Evolutionary conservation across 352 stramenopile species (phyloP).

Genomic region (Globisporangium paroecandrum): DNA sequence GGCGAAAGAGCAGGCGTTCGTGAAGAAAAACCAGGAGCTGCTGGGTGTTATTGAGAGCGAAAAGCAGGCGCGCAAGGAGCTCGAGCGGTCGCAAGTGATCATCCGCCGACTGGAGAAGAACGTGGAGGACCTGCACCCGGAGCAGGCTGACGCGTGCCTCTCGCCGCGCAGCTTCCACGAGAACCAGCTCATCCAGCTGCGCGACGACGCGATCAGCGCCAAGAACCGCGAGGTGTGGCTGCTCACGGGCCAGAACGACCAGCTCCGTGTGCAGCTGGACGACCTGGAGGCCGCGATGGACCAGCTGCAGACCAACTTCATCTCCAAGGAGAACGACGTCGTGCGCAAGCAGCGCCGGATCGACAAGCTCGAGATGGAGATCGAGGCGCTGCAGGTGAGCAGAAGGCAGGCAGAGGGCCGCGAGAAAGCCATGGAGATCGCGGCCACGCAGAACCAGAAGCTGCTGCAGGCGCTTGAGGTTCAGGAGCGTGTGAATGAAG

Average conservation of each 20-base stretch:
- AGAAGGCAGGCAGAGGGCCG: slow-evolving; percentile 50
- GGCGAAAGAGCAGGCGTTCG: slow-evolving; percentile 42
- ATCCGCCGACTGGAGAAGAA: slow-evolving; percentile 48
- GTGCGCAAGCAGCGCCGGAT: slow-evolving; percentile 48
- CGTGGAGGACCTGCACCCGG: slow-evolving; percentile 35
- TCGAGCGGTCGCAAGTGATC: slow-evolving; percentile 34
- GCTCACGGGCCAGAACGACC: slow-evolving; percentile 61
- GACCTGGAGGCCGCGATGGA: slow-evolving; percentile 61
- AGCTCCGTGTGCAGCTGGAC: slow-evolving; percentile 61
- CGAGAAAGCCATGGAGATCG: slow-evolving; percentile 73
- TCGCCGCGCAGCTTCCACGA: slow-evolving; percentile 72
- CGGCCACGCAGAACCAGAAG: slow-evolving; percentile 68
- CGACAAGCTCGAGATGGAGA: slow-evolving; percentile 49
- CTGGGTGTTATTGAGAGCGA: slow-evolving; percentile 25
- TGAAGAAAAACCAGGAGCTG: slow-evolving; percentile 37
- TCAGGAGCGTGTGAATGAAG: slow-evolving; percentile 38
- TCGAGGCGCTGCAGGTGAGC: slow-evolving; percentile 51
- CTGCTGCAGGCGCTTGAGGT: slow-evolving; percentile 59
- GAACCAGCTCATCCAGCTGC: slow-evolving; percentile 67
- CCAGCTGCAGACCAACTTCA: slow-evolving; percentile 50
- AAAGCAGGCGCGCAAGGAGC: slow-evolving; percentile 37
- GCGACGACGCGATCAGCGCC: slow-evolving; percentile 66
- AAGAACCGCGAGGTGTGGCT: slow-evolving; percentile 75
- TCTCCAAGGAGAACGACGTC: slow-evolving; percentile 60
- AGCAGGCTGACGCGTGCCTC: slow-evolving; percentile 54